A percentile compares a stretch with the other conserved stretches of the same genome.
These are phyloP conservation scores for Candida nemodendra DNA, from an alignment of 805 yeast genomes.

Conservation along the genomic window DNA sequence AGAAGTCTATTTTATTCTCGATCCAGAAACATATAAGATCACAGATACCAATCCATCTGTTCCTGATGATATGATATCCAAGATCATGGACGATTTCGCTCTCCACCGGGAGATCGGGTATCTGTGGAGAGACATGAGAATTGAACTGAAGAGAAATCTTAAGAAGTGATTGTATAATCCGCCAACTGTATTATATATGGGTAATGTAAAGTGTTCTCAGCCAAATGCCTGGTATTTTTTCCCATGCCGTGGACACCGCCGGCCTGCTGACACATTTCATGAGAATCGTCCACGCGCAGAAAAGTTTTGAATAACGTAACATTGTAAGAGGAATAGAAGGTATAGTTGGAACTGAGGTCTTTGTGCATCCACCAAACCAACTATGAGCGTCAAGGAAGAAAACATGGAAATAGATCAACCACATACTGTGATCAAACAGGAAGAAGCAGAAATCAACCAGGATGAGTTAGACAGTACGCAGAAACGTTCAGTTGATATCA, in stretches of 20 bases:
- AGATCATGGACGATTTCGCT: constrained; percentile 23
- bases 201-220: background rate
- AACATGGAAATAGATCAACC: background rate
- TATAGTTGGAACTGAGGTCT: too few relatives aligned
- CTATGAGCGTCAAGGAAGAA: too few relatives aligned
- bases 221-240: too few relatives aligned
- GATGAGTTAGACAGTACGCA: background rate
- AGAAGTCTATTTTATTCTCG: constrained; percentile 43
- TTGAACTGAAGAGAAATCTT: constrained; percentile 18
- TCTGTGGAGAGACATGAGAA: constrained; percentile 35
- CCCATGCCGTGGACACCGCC: too few relatives aligned
- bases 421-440: background rate
- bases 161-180: background rate
- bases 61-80: constrained; percentile 15
- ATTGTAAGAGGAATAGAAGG: too few relatives aligned
- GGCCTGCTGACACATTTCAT: too few relatives aligned
- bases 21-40: constrained; percentile 37
- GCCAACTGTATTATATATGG: constrained; percentile 2
- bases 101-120: constrained; percentile 32
- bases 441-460: background rate
- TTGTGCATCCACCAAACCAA: too few relatives aligned
- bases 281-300: too few relatives aligned
- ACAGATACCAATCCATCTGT: constrained; percentile 37
- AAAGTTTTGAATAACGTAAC: too few relatives aligned
- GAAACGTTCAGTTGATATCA: constrained; percentile 2